Conservation (phyloP, 2,329 filamentous ascomycete genomes). For the Diaporthe citrichinensis region DNA sequence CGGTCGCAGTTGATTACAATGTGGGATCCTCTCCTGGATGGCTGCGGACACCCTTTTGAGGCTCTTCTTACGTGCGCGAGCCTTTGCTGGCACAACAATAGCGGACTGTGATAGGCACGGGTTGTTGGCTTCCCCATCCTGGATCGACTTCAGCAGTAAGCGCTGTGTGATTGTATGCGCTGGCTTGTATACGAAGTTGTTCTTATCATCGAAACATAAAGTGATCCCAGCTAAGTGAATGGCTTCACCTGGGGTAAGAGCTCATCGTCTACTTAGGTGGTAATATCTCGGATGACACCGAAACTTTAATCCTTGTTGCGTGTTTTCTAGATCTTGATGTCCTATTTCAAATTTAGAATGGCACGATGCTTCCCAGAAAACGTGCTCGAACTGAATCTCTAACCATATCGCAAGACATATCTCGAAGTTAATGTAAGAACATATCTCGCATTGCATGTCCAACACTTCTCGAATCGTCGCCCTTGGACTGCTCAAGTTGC, state of each 20-base stretch:
- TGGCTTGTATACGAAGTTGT: neutral
- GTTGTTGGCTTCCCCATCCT: neutral
- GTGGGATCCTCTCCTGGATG: neutral
- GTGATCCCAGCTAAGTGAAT: neutral
- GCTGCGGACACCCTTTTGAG: too few species aligned
- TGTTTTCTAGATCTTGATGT: neutral
- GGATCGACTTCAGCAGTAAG: neutral
- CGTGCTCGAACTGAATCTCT: neutral
- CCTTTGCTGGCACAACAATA: neutral
- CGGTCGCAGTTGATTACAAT: neutral
- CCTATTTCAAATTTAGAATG: neutral
- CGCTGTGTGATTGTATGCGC: neutral
- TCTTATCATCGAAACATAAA: neutral
- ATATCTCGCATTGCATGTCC: slow-evolving; percentile 4
- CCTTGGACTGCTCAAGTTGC: neutral
- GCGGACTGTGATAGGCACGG: neutral
- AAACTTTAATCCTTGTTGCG: neutral
- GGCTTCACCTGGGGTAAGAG: neutral
- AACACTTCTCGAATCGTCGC: neutral
- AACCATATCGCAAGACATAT: neutral
- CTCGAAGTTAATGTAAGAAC: neutral
- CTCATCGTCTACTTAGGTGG: too few species aligned
- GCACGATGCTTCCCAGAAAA: neutral
- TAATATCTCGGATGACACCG: neutral
- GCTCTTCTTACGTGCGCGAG: neutral